A percentile compares a stretch with the other conserved stretches of the same genome.
Evolutionary conservation across 225 moss, liverwort and hornwort genomes (phyloP).

Genomic region (Pleurozium schreberi): DNA sequence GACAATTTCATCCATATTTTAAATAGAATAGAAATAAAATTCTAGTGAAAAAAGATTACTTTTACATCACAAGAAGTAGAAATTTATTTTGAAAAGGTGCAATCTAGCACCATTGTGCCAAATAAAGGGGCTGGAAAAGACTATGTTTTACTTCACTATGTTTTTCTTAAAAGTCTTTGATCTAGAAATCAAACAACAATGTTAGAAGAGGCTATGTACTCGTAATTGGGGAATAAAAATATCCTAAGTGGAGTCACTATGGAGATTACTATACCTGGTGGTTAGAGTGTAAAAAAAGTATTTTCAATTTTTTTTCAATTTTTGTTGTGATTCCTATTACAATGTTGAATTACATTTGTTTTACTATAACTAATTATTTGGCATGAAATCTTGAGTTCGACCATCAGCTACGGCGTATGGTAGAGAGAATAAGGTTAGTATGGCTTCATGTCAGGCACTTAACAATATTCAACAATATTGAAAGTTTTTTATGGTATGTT

Average conservation of each 20-base stretch:
- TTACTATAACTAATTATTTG: neutral
- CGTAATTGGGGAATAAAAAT: neutral
- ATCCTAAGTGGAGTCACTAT: neutral
- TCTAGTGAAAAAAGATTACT: too few relatives aligned
- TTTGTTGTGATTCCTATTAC: neutral
- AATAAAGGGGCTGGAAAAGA: too few relatives aligned
- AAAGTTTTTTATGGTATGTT: too few relatives aligned
- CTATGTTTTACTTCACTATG: neutral
- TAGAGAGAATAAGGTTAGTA: neutral
- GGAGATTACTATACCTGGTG: accelerated
- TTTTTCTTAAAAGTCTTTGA: neutral
- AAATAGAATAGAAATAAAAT: too few relatives aligned
- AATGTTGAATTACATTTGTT: too few relatives aligned
- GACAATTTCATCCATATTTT: too few relatives aligned
- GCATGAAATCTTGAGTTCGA: neutral
- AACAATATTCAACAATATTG: neutral
- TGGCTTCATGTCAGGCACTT: neutral
- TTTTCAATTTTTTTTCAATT: too few relatives aligned
- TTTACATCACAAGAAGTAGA: too few relatives aligned
- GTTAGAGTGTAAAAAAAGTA: accelerated
- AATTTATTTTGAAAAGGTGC: too few relatives aligned
- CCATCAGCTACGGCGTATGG: accelerated
- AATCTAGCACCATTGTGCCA: too few relatives aligned
- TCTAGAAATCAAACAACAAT: neutral
- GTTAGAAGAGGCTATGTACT: accelerated